Percentiles rank a stretch among this genome's conserved stretches.
These are phyloP conservation scores for Closterium sp. DNA, from an alignment of 139 green algal genomes.

Conservation along the genomic window DNA sequence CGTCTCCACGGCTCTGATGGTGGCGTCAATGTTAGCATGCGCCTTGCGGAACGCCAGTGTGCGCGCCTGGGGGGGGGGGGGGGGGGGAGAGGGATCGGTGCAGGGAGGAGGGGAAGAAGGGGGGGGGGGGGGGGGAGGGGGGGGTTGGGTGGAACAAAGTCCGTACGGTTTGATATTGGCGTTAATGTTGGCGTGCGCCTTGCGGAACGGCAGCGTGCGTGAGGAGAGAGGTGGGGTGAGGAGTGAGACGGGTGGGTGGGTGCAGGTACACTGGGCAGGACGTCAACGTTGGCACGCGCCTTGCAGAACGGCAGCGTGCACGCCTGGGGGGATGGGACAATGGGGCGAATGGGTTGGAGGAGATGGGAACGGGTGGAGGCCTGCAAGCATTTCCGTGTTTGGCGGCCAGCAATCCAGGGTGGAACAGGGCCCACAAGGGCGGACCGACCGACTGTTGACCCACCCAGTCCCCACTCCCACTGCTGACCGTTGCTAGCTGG, in stretches of 20 bases:
- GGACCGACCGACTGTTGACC: too few species aligned
- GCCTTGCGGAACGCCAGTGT: slow-evolving; percentile 35
- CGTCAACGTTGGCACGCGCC: slow-evolving; percentile 26
- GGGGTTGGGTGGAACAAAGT: neutral
- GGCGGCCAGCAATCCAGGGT: too few species aligned
- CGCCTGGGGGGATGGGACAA: neutral
- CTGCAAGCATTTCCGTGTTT: too few species aligned
- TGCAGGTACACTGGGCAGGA: too few species aligned
- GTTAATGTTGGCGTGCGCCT: slow-evolving; percentile 41
- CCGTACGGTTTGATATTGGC: neutral
- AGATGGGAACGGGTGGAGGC: too few species aligned
- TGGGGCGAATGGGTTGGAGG: neutral
- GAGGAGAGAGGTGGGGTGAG: neutral
- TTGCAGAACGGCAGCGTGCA: slow-evolving; percentile 28
- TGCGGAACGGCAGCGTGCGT: slow-evolving; percentile 4
- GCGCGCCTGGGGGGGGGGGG: slow-evolving; percentile 6
- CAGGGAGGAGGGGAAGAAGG: neutral
- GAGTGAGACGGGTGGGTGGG: neutral
- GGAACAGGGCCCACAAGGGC: too few species aligned
- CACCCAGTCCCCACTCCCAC: too few species aligned
- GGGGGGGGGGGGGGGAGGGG: neutral
- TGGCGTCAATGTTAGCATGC: slow-evolving; percentile 39
- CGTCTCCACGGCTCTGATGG: slow-evolving; percentile 9
- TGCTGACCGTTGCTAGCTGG: too few species aligned
- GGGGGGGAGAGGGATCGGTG: neutral